Conservation (phyloP, 1,284 basidiomycete genomes). For the Malassezia japonica region DNA sequence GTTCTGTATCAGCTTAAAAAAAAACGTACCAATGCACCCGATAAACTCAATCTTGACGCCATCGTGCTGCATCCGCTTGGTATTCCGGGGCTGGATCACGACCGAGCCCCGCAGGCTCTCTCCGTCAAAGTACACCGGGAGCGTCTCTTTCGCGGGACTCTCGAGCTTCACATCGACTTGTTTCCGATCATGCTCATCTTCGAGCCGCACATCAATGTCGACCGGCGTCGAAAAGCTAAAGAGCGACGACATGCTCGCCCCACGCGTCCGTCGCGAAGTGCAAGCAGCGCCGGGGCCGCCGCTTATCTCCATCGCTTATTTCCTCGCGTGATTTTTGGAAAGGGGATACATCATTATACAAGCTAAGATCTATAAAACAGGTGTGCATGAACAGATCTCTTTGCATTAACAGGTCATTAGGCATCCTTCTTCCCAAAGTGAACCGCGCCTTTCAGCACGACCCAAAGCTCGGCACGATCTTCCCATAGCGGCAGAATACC, state of each 20-base stretch:
- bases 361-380: too few species aligned
- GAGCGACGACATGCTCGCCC: slow-evolving; percentile 65
- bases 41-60: slow-evolving; percentile 97
- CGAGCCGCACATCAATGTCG: slow-evolving; percentile 79
- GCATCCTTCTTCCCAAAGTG: slow-evolving; percentile 1
- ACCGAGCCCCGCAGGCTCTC: slow-evolving; percentile 79
- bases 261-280: too few species aligned
- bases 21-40: slow-evolving; percentile 73
- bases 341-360: too few species aligned
- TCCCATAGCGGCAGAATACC: slow-evolving; percentile 78
- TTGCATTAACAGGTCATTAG: too few species aligned
- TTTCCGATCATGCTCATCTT: slow-evolving; percentile 70
- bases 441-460: slow-evolving; percentile 40
- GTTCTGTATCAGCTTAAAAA: slow-evolving; percentile 54
- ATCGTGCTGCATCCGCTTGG: slow-evolving; percentile 88
- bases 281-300: too few species aligned
- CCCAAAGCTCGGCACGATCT: slow-evolving; percentile 52
- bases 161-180: slow-evolving; percentile 58
- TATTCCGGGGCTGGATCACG: slow-evolving; percentile 77
- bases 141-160: slow-evolving; percentile 68
- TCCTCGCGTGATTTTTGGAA: too few species aligned
- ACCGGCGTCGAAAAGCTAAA: slow-evolving; percentile 78
- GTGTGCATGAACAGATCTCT: too few species aligned
- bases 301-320: too few species aligned
- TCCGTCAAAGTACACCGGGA: slow-evolving; percentile 90